Conservation (phyloP, 2,329 filamentous ascomycete genomes). For the Colletotrichum godetiae region DNA sequence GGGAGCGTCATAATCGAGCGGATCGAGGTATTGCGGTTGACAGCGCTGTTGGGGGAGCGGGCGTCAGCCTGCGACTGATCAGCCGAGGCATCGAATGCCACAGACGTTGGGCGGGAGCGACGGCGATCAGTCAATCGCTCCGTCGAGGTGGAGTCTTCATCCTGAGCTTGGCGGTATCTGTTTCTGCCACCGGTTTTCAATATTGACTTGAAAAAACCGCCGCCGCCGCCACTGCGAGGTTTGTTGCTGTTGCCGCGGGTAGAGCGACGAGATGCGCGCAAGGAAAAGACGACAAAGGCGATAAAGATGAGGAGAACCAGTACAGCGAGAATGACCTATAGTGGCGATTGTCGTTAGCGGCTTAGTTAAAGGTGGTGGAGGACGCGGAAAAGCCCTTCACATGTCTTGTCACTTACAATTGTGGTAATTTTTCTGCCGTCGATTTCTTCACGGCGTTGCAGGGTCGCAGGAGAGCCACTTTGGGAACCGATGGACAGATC, state of each 20-base stretch:
- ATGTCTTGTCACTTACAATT: constrained; percentile 25
- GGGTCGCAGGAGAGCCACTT: not conserved
- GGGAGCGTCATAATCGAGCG: constrained; percentile 96
- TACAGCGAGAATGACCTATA: constrained; percentile 42
- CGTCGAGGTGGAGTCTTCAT: constrained; percentile 41
- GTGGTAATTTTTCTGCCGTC: constrained; percentile 30
- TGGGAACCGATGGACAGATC: not conserved
- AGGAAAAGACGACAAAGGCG: constrained; percentile 36
- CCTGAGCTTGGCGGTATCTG: constrained; percentile 46
- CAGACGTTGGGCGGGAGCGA: constrained; percentile 16
- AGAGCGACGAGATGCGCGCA: constrained; percentile 40
- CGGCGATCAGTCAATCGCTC: constrained; percentile 8
- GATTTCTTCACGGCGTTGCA: constrained; percentile 14
- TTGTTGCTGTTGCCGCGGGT: constrained; percentile 46
- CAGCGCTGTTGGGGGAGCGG: constrained; percentile 48
- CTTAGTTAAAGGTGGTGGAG: not conserved
- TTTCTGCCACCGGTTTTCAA: constrained; percentile 17
- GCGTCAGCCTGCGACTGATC: constrained; percentile 37
- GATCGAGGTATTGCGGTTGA: constrained; percentile 87
- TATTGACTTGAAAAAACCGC: constrained; percentile 30
- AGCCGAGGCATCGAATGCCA: constrained; percentile 32
- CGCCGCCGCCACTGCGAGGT: not conserved
- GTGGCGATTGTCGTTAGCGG: constrained; percentile 11
- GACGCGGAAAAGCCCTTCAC: not conserved
- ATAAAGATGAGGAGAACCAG: constrained; percentile 41